Conservation (phyloP, 2,329 filamentous ascomycete species). For the Microthyrium microscopicum region DNA sequence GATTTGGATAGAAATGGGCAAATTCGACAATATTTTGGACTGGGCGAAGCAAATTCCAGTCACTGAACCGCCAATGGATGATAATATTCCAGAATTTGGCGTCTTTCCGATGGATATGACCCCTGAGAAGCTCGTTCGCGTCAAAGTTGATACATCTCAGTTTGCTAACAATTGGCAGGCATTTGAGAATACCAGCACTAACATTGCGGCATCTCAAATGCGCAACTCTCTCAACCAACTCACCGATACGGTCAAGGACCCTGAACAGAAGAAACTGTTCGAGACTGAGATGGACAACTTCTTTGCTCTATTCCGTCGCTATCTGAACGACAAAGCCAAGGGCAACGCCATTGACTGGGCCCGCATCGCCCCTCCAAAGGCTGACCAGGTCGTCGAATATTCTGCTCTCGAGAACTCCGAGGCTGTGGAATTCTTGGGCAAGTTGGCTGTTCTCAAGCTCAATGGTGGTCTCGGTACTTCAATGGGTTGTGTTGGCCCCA, state of each 20-base stretch:
- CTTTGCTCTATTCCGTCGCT: conserved; percentile 95
- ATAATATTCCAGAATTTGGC: no score
- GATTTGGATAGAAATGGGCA: no score
- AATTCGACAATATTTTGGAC: no score
- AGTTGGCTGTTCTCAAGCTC: conserved; percentile 95
- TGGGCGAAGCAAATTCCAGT: no score
- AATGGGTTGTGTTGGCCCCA: conserved; percentile 98
- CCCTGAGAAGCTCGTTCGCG: no score
- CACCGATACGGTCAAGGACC: conserved; percentile 59
- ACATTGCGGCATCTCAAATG: conserved; percentile 96
- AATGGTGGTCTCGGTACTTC: conserved; percentile 98
- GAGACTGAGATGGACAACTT: conserved; percentile 99
- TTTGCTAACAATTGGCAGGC: conserved; percentile 40
- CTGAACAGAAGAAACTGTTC: conserved; percentile 49
- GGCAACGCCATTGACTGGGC: conserved; percentile 94
- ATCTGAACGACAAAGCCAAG: conserved; percentile 98
- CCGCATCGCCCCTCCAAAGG: conserved; percentile 83
- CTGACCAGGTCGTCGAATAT: conserved; percentile 90
- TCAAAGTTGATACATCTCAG: no score
- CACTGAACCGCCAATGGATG: no score
- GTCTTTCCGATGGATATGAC: no score
- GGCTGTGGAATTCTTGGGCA: conserved; percentile 86
- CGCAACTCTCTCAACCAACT: conserved; percentile 91
- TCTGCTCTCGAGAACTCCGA: conserved; percentile 76
- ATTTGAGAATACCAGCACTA: conserved; percentile 98